Percentiles rank a stretch among this genome's conserved stretches.
phyloP scores from a whole-genome alignment of 2,329 filamentous ascomycete species.

The Thyridium curvatum region DNA sequence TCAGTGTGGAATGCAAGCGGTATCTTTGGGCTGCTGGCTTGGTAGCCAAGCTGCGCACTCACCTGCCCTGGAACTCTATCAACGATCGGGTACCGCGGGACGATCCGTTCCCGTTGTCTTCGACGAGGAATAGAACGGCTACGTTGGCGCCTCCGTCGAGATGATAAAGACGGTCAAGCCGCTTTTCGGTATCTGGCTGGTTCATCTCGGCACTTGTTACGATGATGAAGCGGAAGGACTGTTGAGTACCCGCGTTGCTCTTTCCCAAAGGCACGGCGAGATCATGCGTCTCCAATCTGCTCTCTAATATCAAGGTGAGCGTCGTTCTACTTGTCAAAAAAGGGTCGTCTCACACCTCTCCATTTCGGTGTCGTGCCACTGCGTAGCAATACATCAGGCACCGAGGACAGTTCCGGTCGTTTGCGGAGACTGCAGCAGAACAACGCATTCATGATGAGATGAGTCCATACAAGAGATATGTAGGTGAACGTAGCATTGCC shows the following conservation, averaged over 20 bases:
- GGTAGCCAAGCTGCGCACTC: background rate
- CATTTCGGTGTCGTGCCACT: conserved; percentile 9
- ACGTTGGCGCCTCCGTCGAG: conserved; percentile 29
- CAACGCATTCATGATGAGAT: conserved; percentile 14
- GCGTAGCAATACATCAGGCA: conserved; percentile 18
- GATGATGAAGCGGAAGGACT: conserved; percentile 29
- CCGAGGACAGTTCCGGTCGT: conserved; percentile 26
- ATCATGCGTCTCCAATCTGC: conserved; percentile 35
- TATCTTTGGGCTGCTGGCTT: too few relatives aligned
- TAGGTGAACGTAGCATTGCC: too few relatives aligned
- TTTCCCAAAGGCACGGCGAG: conserved; percentile 29
- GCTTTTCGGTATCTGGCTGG: conserved; percentile 17
- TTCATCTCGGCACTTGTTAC: conserved; percentile 30
- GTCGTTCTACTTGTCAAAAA: background rate
- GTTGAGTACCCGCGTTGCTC: background rate
- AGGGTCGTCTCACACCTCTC: conserved; percentile 11
- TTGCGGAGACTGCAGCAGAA: conserved; percentile 32
- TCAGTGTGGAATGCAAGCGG: too few relatives aligned
- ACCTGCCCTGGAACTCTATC: conserved; percentile 30
- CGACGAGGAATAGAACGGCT: conserved; percentile 37
- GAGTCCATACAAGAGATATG: too few relatives aligned
- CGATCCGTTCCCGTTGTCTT: conserved; percentile 17
- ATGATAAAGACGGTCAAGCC: conserved; percentile 32
- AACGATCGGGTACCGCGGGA: conserved; percentile 18
- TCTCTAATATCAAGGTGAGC: conserved; percentile 24